Percentiles rank a stretch among this genome's conserved stretches.
Evolutionary conservation across 2,329 filamentous ascomycete species (phyloP).

Genomic region (Cryoendolithus antarcticus): DNA sequence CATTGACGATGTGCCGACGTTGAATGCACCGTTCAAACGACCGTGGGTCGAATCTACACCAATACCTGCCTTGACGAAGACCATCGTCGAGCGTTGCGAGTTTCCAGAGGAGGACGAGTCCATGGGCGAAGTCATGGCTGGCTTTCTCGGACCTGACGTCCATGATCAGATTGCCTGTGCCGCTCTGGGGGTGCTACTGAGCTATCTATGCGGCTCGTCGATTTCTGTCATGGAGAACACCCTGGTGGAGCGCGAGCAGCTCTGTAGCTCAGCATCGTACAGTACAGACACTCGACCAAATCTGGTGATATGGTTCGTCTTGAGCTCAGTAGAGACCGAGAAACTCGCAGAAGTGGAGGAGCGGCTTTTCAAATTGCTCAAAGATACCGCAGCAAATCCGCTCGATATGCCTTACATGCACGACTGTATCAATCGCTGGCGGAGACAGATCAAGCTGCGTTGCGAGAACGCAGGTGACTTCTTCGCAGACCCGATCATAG

Average conservation of each 20-base stretch:
- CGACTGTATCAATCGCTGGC: conserved; percentile 74
- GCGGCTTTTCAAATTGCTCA: conserved; percentile 70
- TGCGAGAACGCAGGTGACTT: conserved; percentile 71
- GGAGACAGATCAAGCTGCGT: conserved; percentile 68
- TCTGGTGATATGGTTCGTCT: conserved; percentile 71
- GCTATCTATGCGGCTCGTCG: conserved; percentile 85
- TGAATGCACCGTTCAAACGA: conserved; percentile 63
- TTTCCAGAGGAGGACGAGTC: conserved; percentile 97
- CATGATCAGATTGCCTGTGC: conserved; percentile 48
- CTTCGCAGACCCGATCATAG: conserved; percentile 76
- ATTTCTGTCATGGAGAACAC: conserved; percentile 84
- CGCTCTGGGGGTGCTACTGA: conserved; percentile 67
- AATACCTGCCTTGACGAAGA: conserved; percentile 58
- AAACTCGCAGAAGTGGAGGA: conserved; percentile 76
- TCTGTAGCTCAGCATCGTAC: conserved; percentile 75
- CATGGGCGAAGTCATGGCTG: conserved; percentile 73
- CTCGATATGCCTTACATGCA: conserved; percentile 83
- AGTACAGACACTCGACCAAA: conserved; percentile 69
- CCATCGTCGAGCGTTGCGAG: conserved; percentile 64
- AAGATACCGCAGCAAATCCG: conserved; percentile 65
- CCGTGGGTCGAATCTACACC: conserved; percentile 87
- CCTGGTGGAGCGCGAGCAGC: conserved; percentile 83
- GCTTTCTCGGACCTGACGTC: conserved; percentile 76
- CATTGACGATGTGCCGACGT: conserved; percentile 63
- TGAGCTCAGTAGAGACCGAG: conserved; percentile 76